Conservation (phyloP, 345 rosid genomes). For the Capsella bursapastoris region DNA sequence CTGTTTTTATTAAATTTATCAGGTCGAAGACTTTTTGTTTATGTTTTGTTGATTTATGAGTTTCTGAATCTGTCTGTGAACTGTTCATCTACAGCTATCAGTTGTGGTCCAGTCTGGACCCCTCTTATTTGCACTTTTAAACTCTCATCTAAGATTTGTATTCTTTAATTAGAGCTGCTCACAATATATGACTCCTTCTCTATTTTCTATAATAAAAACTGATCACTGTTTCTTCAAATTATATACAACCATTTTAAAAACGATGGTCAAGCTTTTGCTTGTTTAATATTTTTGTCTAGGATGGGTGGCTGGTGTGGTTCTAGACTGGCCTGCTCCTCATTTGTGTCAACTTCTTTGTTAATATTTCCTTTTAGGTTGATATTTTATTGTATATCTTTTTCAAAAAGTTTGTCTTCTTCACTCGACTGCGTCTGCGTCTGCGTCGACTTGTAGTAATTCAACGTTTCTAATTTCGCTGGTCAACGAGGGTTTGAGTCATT, state of each 20-base stretch:
- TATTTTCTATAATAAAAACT: neutral
- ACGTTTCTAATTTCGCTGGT: constrained; percentile 29
- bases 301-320: constrained; percentile 22
- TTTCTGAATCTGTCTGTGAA: constrained; percentile 19
- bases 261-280: constrained; percentile 8
- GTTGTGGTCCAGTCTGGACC: constrained; percentile 41
- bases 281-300: constrained; percentile 11
- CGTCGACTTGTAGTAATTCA: neutral
- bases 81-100: constrained; percentile 36
- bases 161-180: constrained; percentile 33
- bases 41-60: constrained; percentile 8
- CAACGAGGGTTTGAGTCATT: constrained; percentile 20
- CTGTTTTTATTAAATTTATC: constrained; percentile 20
- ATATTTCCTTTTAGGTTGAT: constrained; percentile 10
- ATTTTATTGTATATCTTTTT: neutral
- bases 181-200: constrained; percentile 34
- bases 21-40: constrained; percentile 36
- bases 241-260: constrained; percentile 14
- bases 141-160: constrained; percentile 13
- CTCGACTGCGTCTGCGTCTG: constrained; percentile 26
- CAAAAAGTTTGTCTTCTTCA: constrained; percentile 18
- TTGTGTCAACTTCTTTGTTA: constrained; percentile 17
- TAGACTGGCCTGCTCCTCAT: constrained; percentile 18
- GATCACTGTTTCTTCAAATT: neutral
- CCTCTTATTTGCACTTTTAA: constrained; percentile 21